Conservation (phyloP, 805 yeast genomes). For the Limtongia smithiae region DNA sequence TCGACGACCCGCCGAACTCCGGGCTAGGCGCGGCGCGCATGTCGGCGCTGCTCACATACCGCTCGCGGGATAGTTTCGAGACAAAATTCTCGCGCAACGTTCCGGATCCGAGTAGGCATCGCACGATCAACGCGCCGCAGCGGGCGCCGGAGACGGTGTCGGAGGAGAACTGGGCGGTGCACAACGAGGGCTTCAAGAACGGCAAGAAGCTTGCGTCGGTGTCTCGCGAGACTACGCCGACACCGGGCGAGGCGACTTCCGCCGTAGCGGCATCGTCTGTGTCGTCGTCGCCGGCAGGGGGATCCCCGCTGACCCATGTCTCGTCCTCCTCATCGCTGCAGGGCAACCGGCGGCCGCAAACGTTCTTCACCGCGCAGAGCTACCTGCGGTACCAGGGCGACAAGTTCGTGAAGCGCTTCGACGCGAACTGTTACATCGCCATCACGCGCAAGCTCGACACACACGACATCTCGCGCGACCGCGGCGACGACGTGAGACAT, state of each 20-base stretch:
- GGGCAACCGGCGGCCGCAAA: conserved; percentile 39
- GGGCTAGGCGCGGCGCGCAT: conserved; percentile 96
- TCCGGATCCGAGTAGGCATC: conserved; percentile 49
- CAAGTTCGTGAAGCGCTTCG: conserved; percentile 84
- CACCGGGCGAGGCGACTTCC: no score
- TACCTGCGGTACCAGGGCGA: conserved; percentile 91
- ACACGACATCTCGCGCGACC: conserved; percentile 84
- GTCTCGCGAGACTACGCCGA: neutral
- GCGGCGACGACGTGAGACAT: conserved; percentile 47
- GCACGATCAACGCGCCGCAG: conserved; percentile 36
- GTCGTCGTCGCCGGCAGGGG: neutral
- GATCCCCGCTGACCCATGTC: conserved; percentile 2
- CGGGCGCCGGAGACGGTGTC: conserved; percentile 30
- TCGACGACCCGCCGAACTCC: conserved; percentile 72
- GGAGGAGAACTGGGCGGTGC: conserved; percentile 70
- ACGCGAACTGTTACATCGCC: conserved; percentile 94
- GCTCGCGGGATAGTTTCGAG: conserved; percentile 90
- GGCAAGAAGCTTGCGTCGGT: conserved; percentile 20
- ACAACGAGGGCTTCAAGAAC: conserved; percentile 66
- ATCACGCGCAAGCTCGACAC: conserved; percentile 92
- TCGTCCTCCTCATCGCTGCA: conserved; percentile 28
- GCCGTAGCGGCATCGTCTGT: neutral
- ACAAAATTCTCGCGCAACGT: conserved; percentile 81
- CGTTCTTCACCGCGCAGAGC: conserved; percentile 89
- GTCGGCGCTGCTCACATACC: conserved; percentile 90